Evolutionary conservation across 2,329 filamentous ascomycete species (phyloP), one percentile per base, ranked within the genome.

Genomic region (Fusarium sp.): DNA sequence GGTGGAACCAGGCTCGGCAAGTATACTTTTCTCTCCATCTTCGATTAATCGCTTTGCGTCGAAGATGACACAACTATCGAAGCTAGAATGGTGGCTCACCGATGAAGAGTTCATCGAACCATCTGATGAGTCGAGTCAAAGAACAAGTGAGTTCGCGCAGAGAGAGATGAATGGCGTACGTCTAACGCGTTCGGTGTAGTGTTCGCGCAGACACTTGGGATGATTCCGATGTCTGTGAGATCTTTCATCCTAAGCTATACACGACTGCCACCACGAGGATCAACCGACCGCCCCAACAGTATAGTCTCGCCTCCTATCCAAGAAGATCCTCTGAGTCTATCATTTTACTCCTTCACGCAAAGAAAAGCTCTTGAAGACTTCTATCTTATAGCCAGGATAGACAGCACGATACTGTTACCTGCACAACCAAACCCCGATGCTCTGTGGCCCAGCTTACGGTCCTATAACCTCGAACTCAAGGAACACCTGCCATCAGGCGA

Each of bases 351-450:
- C 3, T 61, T 66, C 18, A 55, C 46, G 2, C 46, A 66, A 23
- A 45, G 63, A 21, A 16, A 60, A 6, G 9, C 16, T 12, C 25
- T 66, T 2, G 18, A 43, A 5, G 49, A 60, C n/a, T 65, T 66
- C 5, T 49, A 25, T 12, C 23, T 66, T 7, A 14, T 42, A 7
- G 63, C 54, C 14, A 65, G 63, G 16, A 55, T 66, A 10, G 63
- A 66, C 14, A 60, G 55, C 12, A 56, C 23, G 2, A 66, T 66
- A 7, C 25, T 66, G 18, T 66, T 57, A 32, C 63, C 60, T 4
- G 37, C 41, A 1, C 4, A 48, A 6, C 13, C 41, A 1, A 21
- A 18, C 3, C 3, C 5, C 12, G 8, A 51, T 18, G 23, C 32
- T 13, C 4, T 41, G 9, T 65, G 61, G 55, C 61, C 63, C 1